phyloP scores from a whole-genome alignment of 257 asterid genomes.

The Forsythia suspensa region DNA sequence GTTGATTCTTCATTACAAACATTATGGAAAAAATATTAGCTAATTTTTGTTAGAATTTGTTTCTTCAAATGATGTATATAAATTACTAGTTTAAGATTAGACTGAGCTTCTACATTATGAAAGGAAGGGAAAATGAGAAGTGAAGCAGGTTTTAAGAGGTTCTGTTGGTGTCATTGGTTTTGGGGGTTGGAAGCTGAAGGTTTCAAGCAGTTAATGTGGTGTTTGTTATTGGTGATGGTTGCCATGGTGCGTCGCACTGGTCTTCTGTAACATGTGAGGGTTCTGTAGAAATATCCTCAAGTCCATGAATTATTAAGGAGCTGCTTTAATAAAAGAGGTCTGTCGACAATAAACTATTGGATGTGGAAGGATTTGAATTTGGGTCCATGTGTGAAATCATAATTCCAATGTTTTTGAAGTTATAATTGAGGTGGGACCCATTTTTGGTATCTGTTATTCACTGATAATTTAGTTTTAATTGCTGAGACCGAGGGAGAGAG shows the following conservation, averaged over 20 bases:
- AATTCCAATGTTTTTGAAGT: neutral
- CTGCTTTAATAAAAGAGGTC: neutral
- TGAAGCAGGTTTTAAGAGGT: neutral
- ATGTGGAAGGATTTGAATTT: neutral
- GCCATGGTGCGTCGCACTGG: neutral
- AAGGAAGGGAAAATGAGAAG: neutral
- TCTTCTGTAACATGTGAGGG: neutral
- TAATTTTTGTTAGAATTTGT: neutral
- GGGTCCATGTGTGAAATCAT: neutral
- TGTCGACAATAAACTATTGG: neutral
- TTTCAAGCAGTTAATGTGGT: neutral
- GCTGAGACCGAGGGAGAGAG: no score
- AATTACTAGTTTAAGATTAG: neutral
- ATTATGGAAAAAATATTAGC: neutral
- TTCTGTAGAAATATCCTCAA: neutral
- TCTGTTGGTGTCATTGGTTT: neutral
- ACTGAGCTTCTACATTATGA: neutral
- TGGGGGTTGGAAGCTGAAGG: neutral
- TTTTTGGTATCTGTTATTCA: neutral
- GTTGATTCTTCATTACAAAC: neutral
- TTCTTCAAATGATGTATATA: no score
- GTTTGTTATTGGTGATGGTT: neutral
- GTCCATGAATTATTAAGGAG: neutral
- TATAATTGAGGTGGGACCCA: neutral
- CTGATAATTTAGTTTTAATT: neutral